Evolutionary conservation across 176 grass and related monocot species (phyloP).

Genomic region (Juncus inflexus): DNA sequence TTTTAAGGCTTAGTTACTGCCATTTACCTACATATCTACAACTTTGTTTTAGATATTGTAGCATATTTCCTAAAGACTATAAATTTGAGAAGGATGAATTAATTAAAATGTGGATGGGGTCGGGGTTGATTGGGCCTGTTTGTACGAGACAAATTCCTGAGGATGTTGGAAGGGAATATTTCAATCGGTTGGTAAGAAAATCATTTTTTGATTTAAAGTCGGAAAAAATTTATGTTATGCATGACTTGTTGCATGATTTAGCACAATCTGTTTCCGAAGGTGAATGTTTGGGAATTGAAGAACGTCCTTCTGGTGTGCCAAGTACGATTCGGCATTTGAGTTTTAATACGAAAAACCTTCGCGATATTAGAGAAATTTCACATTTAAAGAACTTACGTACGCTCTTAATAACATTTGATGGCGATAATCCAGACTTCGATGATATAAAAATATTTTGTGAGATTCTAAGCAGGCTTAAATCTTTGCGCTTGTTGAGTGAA

Average conservation of each 20-base stretch:
- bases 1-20: conserved; percentile 40
- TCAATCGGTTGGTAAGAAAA: conserved; percentile 35
- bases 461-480: conserved; percentile 22
- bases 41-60: conserved; percentile 53
- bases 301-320: not conserved
- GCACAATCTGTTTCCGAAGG: conserved; percentile 33
- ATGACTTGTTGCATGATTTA: conserved; percentile 54
- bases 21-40: conserved; percentile 37
- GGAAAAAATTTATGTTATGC: too few relatives aligned
- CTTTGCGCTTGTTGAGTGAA: conserved; percentile 28
- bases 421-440: not conserved
- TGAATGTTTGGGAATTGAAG: conserved; percentile 29
- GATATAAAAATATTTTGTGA: not conserved
- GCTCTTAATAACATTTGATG: not conserved
- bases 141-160: not conserved
- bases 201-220: conserved; percentile 71
- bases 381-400: conserved; percentile 33
- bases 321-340: conserved; percentile 18
- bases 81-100: conserved; percentile 17
- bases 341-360: conserved; percentile 5
- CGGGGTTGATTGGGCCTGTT: conserved; percentile 17
- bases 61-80: conserved; percentile 33
- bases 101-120: conserved; percentile 43
- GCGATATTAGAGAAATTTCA: conserved; percentile 25
- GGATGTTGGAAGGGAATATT: conserved; percentile 22